A percentile compares a stretch with the other conserved stretches of the same genome.
Evolutionary conservation across 2,329 filamentous ascomycete genomes (phyloP).

Genomic region (Ophiostoma ips): DNA sequence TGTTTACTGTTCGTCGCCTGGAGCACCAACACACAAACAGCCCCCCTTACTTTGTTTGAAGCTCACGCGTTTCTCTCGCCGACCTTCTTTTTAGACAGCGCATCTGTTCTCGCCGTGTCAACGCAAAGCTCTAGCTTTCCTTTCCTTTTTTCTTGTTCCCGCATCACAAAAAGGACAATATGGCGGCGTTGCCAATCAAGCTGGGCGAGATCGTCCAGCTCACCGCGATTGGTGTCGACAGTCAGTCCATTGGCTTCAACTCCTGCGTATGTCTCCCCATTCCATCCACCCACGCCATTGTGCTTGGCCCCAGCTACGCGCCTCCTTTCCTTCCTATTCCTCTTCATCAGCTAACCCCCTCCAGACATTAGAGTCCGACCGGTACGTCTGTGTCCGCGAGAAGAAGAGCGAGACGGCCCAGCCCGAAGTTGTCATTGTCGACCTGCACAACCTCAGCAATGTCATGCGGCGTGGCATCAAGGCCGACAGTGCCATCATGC

Average conservation of each 20-base stretch:
- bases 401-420: conserved; percentile 73
- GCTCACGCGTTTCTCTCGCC: background rate
- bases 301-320: background rate
- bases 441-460: conserved; percentile 96
- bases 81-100: background rate
- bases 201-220: conserved; percentile 29
- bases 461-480: conserved; percentile 91
- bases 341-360: conserved; percentile 6
- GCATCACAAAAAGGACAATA: conserved; percentile 15
- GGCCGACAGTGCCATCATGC: conserved; percentile 99
- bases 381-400: conserved; percentile 91
- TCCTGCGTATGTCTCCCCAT: conserved; percentile 52
- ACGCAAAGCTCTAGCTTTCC: background rate
- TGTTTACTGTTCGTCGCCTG: conserved; percentile 1
- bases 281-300: no score
- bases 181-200: conserved; percentile 27
- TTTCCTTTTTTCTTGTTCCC: background rate
- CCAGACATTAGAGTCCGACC: conserved; percentile 94
- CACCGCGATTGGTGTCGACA: conserved; percentile 23
- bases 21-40: background rate
- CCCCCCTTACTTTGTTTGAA: background rate
- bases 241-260: conserved; percentile 61
- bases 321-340: background rate
- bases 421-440: conserved; percentile 91
- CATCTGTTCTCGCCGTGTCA: conserved; percentile 1